Base-by-base conservation (phyloP, 345 rosid genomes). In the Boechera stricta region DNA sequence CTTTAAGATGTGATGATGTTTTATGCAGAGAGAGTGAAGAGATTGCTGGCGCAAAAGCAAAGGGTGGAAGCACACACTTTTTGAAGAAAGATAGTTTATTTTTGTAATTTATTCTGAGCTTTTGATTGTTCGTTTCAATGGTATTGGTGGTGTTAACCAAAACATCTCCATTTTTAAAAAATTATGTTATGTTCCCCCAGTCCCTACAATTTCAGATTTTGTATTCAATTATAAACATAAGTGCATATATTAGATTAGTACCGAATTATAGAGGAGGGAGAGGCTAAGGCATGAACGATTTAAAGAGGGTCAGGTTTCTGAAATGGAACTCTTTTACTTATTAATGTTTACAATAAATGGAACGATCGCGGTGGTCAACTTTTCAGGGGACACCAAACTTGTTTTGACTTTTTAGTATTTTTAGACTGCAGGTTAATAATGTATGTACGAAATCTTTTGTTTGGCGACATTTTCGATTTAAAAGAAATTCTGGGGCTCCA, bases 21-120 rank as follows among this genome's bases (percentile, higher is more conserved):
- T 39, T 31, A 45, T 74, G 75, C 71, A 77, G 80, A 77, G 76
- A 54, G 80, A 77, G 52, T 77, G 76, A 77, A 21, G 65, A 53
- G 57, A 54, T 35, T 29, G 45, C 29, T 77, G 76, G 66, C 7
- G 51, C 66, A 28, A 31, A 69, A 31, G 28, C 36, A 36, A 38
- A 67, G 55, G 64, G 67, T 45, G 75, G 70, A 63, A 64, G 32
- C 18, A 16, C 16, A 77, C 58, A 54, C 80, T 64, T 71, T 55
- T 64, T 55, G 67, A 45, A 77, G 75, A 69, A 56, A 11, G 52
- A 53, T 69, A 54, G 13, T 48, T 38, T 15, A 39, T 53, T 11
- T 5, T 54, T 21, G 3, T 28, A 52, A 52, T 21, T 21, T 41
- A 13, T 60, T 76, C 47, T 38, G 44, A 77, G 71, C 52, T 53